phyloP scores from a whole-genome alignment of 129 eudicot genomes.

The Artemisia argyi region DNA sequence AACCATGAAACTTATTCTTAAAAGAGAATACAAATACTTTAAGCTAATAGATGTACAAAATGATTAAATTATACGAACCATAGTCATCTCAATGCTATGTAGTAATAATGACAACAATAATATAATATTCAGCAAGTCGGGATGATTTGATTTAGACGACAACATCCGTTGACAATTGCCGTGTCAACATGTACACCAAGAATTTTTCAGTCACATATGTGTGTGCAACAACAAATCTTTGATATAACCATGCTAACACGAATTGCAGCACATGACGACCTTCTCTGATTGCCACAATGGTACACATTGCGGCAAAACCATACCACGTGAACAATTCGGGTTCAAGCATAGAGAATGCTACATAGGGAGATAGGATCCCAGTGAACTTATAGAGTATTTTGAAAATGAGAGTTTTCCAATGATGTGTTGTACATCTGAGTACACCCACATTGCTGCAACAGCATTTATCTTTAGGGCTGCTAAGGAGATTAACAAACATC shows the following conservation, averaged over 20 bases:
- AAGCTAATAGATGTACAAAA: too few species aligned
- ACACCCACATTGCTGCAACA: neutral
- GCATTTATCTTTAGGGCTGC: neutral
- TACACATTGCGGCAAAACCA: constrained; percentile 1
- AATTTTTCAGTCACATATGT: neutral
- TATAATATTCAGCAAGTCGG: too few species aligned
- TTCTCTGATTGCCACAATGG: neutral
- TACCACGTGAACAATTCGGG: neutral
- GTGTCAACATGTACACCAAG: neutral
- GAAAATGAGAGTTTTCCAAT: neutral
- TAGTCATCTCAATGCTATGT: too few species aligned
- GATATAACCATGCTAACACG: neutral
- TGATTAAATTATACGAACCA: too few species aligned
- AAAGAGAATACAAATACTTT: too few species aligned
- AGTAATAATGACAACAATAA: too few species aligned
- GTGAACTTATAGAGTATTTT: neutral
- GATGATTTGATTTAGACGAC: neutral
- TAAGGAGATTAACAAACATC: neutral
- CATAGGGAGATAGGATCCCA: neutral
- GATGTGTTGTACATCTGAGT: neutral
- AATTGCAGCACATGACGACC: neutral
- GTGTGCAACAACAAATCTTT: neutral
- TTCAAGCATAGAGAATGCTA: neutral
- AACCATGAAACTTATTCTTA: too few species aligned
- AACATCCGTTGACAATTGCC: neutral